Percentiles rank a stretch among this genome's conserved stretches.
phyloP scores from a whole-genome alignment of 257 asterid genomes.

The Ocimum tenuiflorum region DNA sequence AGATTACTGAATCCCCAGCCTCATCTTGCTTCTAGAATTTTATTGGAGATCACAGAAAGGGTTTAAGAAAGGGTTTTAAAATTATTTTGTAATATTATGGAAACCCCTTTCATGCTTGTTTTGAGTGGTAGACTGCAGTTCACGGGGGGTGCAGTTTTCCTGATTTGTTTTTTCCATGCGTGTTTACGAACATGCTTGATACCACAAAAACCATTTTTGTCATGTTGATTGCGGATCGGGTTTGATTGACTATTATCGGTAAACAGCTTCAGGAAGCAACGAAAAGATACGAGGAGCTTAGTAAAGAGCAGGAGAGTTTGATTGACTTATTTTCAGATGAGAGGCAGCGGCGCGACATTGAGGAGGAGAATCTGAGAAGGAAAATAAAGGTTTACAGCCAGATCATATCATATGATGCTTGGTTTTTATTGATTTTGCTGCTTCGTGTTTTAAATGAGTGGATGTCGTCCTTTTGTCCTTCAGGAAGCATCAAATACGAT shows the following conservation, averaged over 20 bases:
- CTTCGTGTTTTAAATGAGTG: too few relatives aligned
- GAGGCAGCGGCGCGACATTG: conserved; percentile 66
- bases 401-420: too few relatives aligned
- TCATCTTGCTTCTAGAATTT: not conserved
- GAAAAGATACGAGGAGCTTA: conserved; percentile 41
- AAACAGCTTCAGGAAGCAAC: conserved; percentile 52
- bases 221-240: not conserved
- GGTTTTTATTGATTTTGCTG: not conserved
- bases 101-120: not conserved
- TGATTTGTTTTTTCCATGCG: not conserved
- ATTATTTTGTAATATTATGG: not conserved
- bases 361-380: conserved; percentile 64
- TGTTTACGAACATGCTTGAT: not conserved
- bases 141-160: not conserved
- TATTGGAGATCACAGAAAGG: not conserved
- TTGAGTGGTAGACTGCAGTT: not conserved
- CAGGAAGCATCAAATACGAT: conserved; percentile 69
- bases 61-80: not conserved
- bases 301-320: conserved; percentile 66
- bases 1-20: not conserved
- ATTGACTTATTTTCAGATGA: conserved; percentile 82
- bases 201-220: too few relatives aligned
- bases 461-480: too few relatives aligned
- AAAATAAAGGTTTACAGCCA: conserved; percentile 64
- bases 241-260: conserved; percentile 1